These are phyloP conservation scores for Phytophthora citricola DNA, from an alignment of 352 stramenopile genomes.

Conservation along the genomic window DNA sequence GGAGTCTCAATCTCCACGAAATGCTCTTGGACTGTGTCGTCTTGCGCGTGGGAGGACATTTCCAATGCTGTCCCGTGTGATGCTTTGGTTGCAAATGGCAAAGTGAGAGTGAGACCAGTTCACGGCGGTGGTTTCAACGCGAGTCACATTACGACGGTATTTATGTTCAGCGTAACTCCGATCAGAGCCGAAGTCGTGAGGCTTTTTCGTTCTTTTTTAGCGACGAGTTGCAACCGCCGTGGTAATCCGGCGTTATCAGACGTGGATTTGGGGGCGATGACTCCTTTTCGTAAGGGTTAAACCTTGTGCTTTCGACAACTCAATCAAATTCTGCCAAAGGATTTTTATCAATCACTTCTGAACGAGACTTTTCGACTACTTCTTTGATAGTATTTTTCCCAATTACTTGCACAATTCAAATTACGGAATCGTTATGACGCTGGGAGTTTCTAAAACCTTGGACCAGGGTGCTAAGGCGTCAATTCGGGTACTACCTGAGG, in stretches of 20 bases:
- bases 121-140: constrained; percentile 1
- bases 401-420: neutral
- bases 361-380: no score
- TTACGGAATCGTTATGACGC: no score
- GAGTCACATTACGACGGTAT: constrained; percentile 1
- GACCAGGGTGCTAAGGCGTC: no score
- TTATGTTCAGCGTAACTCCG: neutral
- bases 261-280: neutral
- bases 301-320: no score
- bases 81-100: neutral
- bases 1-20: constrained; percentile 36
- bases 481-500: no score
- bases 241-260: neutral
- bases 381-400: no score
- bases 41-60: constrained; percentile 5
- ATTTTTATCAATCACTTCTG: no score
- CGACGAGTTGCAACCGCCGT: neutral
- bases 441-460: no score
- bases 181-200: neutral
- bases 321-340: no score
- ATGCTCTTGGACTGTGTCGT: constrained; percentile 12
- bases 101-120: constrained; percentile 5
- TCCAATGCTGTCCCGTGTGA: neutral
- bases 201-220: neutral
- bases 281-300: no score